phyloP scores from a whole-genome alignment of 208 protist species.

The Leishmania turanica region DNA sequence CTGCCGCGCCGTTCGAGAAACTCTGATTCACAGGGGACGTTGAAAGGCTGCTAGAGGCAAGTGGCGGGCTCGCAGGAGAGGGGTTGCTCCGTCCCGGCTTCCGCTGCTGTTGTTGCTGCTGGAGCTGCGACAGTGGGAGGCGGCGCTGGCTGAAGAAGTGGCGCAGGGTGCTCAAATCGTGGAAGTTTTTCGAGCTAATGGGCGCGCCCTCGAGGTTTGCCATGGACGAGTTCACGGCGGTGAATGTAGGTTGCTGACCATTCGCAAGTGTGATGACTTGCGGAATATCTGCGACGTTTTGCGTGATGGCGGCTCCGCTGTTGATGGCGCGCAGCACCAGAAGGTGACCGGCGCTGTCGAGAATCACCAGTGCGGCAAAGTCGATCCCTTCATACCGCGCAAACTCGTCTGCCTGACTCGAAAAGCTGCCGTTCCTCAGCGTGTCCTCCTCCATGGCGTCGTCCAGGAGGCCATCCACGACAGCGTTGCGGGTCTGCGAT shows the following conservation, averaged over 20 bases:
- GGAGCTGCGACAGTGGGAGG: slow-evolving; percentile 2
- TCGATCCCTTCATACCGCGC: slow-evolving; percentile 19
- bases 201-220: slow-evolving; percentile 5
- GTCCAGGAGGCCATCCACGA: slow-evolving; percentile 37
- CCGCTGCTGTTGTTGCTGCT: not conserved
- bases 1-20: slow-evolving; percentile 9
- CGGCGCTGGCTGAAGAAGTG: slow-evolving; percentile 38
- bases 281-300: slow-evolving; percentile 67
- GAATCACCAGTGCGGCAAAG: slow-evolving; percentile 51
- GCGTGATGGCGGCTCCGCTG: slow-evolving; percentile 30
- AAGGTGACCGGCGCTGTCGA: slow-evolving; percentile 69
- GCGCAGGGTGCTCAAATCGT: slow-evolving; percentile 51
- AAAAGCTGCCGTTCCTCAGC: slow-evolving; percentile 15
- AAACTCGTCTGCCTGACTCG: slow-evolving; percentile 6
- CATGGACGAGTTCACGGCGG: slow-evolving; percentile 21
- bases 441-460: slow-evolving; percentile 21
- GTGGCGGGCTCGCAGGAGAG: slow-evolving; percentile 4
- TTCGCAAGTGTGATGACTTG: slow-evolving; percentile 54
- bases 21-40: slow-evolving; percentile 25
- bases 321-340: slow-evolving; percentile 59
- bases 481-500: slow-evolving; percentile 26
- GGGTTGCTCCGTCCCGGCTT: slow-evolving; percentile 3
- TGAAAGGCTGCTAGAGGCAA: slow-evolving; percentile 25
- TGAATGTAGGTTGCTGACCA: slow-evolving; percentile 15
- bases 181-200: slow-evolving; percentile 49